phyloP scores from a whole-genome alignment of 2,329 filamentous ascomycete species.

The Exophiala mesophila region DNA sequence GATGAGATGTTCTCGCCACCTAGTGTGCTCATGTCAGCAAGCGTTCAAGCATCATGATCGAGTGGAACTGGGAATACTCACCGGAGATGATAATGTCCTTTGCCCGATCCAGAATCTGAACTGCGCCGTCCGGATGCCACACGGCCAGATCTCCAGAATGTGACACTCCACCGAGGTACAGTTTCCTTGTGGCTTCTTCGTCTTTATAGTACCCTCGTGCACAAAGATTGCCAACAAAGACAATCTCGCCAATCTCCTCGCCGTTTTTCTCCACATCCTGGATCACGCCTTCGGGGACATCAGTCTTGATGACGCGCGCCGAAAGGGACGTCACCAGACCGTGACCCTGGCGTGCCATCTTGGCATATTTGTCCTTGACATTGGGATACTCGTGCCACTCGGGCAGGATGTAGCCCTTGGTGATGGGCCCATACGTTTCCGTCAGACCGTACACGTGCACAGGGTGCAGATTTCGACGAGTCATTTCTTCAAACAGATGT shows the following conservation, averaged over 20 bases:
- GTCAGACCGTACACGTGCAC: conserved; percentile 88
- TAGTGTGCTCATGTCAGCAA: conserved; percentile 31
- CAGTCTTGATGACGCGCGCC: conserved; percentile 74
- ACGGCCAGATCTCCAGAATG: conserved; percentile 92
- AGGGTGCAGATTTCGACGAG: conserved; percentile 74
- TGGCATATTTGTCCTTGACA: conserved; percentile 70
- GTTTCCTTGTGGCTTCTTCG: conserved; percentile 72
- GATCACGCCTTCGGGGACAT: conserved; percentile 56
- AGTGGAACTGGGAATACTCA: conserved; percentile 37
- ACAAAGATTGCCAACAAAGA: conserved; percentile 89
- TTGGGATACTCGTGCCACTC: conserved; percentile 69
- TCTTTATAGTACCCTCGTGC: conserved; percentile 91
- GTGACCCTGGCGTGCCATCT: conserved; percentile 92
- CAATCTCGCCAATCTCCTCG: conserved; percentile 74
- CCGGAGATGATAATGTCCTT: conserved; percentile 98
- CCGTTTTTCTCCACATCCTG: conserved; percentile 66
- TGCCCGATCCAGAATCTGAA: conserved; percentile 86
- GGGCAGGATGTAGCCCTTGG: conserved; percentile 84
- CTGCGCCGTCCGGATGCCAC: conserved; percentile 83
- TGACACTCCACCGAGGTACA: conserved; percentile 80
- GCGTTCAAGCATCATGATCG: background rate
- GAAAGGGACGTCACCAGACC: conserved; percentile 81
- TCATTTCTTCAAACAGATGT: conserved; percentile 92
- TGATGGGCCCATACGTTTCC: conserved; percentile 93
- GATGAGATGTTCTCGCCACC: conserved; percentile 97